phyloP scores from a whole-genome alignment of 164 flowering plant species.

The Nelumbo lutea region DNA sequence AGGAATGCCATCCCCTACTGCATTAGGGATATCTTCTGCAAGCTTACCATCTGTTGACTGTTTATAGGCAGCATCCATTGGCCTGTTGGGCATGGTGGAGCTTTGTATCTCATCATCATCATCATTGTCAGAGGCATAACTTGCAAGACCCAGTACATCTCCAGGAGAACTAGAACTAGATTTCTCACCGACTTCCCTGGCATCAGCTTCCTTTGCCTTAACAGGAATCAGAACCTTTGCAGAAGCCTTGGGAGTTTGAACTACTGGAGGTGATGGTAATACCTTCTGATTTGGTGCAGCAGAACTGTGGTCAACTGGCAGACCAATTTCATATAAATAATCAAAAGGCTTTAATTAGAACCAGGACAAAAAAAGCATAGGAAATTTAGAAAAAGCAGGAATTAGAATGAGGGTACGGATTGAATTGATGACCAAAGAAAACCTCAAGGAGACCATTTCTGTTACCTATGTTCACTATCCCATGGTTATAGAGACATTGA shows the following conservation, averaged over 20 bases:
- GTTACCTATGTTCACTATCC: too few relatives aligned
- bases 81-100: conserved; percentile 19
- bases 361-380: background rate
- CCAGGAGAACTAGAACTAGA: conserved; percentile 54
- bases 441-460: too few relatives aligned
- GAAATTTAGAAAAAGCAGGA: too few relatives aligned
- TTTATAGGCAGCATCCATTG: conserved; percentile 11
- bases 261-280: conserved; percentile 31
- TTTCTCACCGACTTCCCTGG: conserved; percentile 34
- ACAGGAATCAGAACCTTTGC: conserved; percentile 54
- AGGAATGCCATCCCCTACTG: conserved; percentile 30
- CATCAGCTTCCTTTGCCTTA: conserved; percentile 36
- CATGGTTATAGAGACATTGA: too few relatives aligned
- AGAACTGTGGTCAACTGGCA: conserved; percentile 16
- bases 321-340: background rate
- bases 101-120: conserved; percentile 43
- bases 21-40: conserved; percentile 19
- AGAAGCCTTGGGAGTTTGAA: conserved; percentile 43
- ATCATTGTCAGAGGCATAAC: conserved; percentile 83
- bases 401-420: too few relatives aligned
- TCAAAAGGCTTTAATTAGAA: background rate
- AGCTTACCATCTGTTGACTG: conserved; percentile 19
- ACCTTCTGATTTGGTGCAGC: conserved; percentile 22
- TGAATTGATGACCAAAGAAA: too few relatives aligned
- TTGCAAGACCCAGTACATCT: conserved; percentile 76